phyloP scores from a whole-genome alignment of 1,139 yeast genomes.

The Candida sp. region DNA sequence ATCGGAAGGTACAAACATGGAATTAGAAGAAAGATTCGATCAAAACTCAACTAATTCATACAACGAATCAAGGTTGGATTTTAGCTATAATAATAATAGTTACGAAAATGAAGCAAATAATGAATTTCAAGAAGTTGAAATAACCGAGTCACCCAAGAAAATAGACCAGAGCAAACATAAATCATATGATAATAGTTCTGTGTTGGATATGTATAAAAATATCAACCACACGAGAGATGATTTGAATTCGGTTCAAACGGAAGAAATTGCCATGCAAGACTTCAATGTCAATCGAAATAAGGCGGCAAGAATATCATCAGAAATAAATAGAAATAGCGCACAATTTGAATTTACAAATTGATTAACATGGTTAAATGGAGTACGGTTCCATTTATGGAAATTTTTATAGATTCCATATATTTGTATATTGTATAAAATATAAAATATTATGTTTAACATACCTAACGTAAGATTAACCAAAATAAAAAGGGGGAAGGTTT shows the following conservation, averaged over 20 bases:
- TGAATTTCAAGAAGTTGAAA: not conserved
- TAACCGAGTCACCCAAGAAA: not conserved
- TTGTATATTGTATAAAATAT: too few species aligned
- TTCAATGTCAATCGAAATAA: conserved; percentile 25
- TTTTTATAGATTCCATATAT: not conserved
- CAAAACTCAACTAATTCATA: not conserved
- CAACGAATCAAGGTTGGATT: not conserved
- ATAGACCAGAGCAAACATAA: not conserved
- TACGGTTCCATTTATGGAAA: not conserved
- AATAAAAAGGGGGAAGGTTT: too few species aligned
- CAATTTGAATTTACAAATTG: conserved; percentile 5
- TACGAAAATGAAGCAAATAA: not conserved
- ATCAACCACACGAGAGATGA: conserved; percentile 11
- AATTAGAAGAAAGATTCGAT: not conserved
- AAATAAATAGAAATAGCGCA: conserved; percentile 14
- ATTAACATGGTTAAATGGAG: not conserved
- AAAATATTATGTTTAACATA: too few species aligned
- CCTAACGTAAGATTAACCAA: too few species aligned
- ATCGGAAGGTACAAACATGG: not conserved
- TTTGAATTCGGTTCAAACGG: conserved; percentile 28
- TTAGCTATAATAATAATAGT: not conserved
- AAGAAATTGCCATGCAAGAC: conserved; percentile 49
- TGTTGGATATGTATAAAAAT: conserved; percentile 3
- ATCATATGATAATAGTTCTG: conserved; percentile 1
- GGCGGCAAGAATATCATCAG: conserved; percentile 24